Evolutionary conservation across 345 rosid species (phyloP).

Genomic region (Lepidium aucheri): DNA sequence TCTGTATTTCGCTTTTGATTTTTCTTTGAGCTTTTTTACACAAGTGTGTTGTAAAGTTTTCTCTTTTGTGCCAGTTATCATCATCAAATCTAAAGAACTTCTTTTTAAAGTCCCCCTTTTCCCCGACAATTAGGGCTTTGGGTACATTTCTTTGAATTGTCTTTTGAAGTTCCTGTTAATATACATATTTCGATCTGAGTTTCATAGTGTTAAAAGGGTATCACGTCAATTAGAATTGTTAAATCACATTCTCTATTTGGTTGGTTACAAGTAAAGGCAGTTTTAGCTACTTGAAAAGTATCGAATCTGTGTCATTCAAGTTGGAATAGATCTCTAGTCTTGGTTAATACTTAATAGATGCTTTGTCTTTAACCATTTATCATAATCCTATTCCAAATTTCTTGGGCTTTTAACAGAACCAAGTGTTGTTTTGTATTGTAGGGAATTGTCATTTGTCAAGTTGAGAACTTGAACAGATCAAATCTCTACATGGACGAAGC

Average conservation of each 20-base stretch:
- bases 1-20: conserved; percentile 16
- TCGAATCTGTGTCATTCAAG: not conserved
- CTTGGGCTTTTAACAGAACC: not conserved
- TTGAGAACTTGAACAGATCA: not conserved
- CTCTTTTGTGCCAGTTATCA: not conserved
- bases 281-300: not conserved
- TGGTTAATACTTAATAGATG: not conserved
- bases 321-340: not conserved
- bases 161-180: conserved; percentile 16
- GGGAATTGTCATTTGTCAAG: conserved; percentile 13
- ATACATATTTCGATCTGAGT: conserved; percentile 30
- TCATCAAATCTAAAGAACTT: conserved; percentile 21
- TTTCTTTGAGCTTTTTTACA: conserved; percentile 20
- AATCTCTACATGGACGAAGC: conserved; percentile 41
- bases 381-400: not conserved
- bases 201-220: not conserved
- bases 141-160: conserved; percentile 4
- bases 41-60: conserved; percentile 20
- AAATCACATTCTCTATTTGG: not conserved
- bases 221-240: not conserved
- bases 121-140: conserved; percentile 9
- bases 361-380: not conserved
- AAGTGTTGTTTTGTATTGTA: not conserved
- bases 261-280: not conserved
- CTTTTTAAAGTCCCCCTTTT: not conserved